Base-by-base conservation (phyloP, 2,329 filamentous ascomycete genomes). In the Penicillium carneum region DNA sequence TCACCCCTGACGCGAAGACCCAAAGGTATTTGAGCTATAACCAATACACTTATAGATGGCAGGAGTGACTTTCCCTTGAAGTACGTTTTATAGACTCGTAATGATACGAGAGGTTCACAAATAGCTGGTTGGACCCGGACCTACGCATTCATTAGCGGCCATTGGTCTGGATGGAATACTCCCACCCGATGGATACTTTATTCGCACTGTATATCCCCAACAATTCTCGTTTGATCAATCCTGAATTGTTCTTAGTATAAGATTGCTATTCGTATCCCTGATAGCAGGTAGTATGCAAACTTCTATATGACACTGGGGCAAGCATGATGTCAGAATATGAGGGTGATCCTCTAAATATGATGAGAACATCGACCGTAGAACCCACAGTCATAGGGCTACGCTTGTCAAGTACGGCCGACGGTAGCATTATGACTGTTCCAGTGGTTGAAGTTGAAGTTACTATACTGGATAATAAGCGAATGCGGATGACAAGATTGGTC, bases 21-120 rank as follows among this genome's bases (percentile, higher is more conserved):
- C 5, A 7, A 9, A 14, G 10, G 11, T n/a, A 31, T 14, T 33
- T 14, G 6, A 33, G 10, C 29, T 18, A 33, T 47, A 31, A 31
- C 10, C 31, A 18, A 12, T 12, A 12, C 16, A 18, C n/a, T 63
- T 60, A 11, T 63, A 57, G 61, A 52, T 60, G 23, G 51, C 57
- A 50, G 61, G 43, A 18, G 20, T 52, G 20, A 52, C 36, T 41
- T 31, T 3, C 20, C 36, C 10, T 18, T 31, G 11, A 52, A 18
- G 6, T 10, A 10, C 11, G 7, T 18, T 39, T 5, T 1, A 16
- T 7, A 31, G n/a, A 31, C 11, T 18, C 16, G 39, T 18, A 51
- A 38, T 39, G 11, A 51, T 12, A 39, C 16, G n/a, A 20, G 41
- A 18, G 4, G 5, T 31, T 31, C 34, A 7, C 12, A 29, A 29